A percentile compares a stretch with the other conserved stretches of the same genome.
phyloP scores from a whole-genome alignment of 2,329 filamentous ascomycete genomes.

The Pestalotiopsis sp. region DNA sequence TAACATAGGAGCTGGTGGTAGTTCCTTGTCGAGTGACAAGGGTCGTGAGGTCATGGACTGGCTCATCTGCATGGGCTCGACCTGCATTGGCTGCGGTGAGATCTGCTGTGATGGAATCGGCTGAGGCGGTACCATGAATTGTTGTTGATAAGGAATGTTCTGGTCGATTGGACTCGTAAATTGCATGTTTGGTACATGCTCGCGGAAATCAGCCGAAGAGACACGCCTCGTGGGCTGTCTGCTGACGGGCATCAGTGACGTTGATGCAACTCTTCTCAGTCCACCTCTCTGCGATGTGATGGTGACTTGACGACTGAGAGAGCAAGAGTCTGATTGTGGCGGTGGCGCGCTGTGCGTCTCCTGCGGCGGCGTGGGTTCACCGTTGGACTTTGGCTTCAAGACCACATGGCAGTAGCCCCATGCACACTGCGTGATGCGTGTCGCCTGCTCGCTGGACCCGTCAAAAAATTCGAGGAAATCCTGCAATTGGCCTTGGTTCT shows the following conservation, averaged over 20 bases:
- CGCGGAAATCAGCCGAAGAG: conserved; percentile 15
- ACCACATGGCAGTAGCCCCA: conserved; percentile 40
- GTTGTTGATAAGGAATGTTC: conserved; percentile 15
- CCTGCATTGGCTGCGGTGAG: conserved; percentile 16
- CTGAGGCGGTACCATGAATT: conserved; percentile 15
- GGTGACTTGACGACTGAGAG: conserved; percentile 13
- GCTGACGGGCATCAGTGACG: conserved; percentile 17
- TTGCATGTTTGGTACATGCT: conserved; percentile 12
- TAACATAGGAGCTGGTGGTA: conserved; percentile 18
- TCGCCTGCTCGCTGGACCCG: conserved; percentile 57
- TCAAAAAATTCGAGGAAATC: conserved; percentile 69
- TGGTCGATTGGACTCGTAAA: conserved; percentile 12
- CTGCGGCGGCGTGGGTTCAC: neutral
- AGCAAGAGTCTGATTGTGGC: conserved; percentile 11
- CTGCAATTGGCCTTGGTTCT: conserved; percentile 64
- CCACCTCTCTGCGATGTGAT: conserved; percentile 17
- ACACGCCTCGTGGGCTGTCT: conserved; percentile 15
- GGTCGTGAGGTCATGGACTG: conserved; percentile 9
- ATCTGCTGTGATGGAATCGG: conserved; percentile 17
- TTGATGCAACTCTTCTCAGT: conserved; percentile 16
- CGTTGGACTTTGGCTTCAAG: conserved; percentile 29
- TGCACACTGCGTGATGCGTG: conserved; percentile 59
- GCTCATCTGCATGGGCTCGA: conserved; percentile 13
- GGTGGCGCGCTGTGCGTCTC: conserved; percentile 7
- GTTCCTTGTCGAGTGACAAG: conserved; percentile 20